phyloP scores from a whole-genome alignment of 306 rosid genomes.

The Dalbergia oliveri region DNA sequence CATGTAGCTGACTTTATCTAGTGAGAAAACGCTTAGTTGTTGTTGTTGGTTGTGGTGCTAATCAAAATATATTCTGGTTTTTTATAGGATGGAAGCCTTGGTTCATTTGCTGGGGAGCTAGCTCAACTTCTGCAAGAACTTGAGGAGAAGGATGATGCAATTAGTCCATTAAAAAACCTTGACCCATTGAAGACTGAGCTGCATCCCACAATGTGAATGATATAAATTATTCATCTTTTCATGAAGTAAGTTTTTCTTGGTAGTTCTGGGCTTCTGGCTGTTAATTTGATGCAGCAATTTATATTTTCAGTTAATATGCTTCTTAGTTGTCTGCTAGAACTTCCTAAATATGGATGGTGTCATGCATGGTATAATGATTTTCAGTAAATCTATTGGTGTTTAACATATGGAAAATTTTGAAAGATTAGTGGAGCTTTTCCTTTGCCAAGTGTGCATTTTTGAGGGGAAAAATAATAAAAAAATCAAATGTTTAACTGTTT shows the following conservation, averaged over 20 bases:
- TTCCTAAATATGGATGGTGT: constrained; percentile 1
- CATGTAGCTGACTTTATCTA: not conserved
- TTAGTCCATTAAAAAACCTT: constrained; percentile 81
- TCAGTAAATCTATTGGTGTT: not conserved
- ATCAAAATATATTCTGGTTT: constrained; percentile 41
- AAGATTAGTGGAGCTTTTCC: constrained; percentile 1
- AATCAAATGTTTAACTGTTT: constrained; percentile 5
- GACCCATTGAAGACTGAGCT: constrained; percentile 62
- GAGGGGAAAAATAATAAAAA: not conserved
- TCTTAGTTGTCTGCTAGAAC: not conserved
- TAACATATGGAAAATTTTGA: constrained; percentile 1
- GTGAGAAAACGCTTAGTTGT: constrained; percentile 16
- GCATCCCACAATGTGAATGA: constrained; percentile 55
- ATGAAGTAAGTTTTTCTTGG: constrained; percentile 60
- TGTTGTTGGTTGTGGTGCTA: constrained; percentile 38
- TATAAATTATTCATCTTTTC: constrained; percentile 55
- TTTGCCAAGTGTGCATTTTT: constrained; percentile 1
- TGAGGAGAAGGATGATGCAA: constrained; percentile 92
- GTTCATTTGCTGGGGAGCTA: constrained; percentile 75
- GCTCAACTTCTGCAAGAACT: constrained; percentile 75
- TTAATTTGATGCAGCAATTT: constrained; percentile 32
- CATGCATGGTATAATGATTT: not conserved
- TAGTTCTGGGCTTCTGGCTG: constrained; percentile 10
- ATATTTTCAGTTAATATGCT: constrained; percentile 7
- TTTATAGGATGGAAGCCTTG: constrained; percentile 83